Evolutionary conservation across 2,329 filamentous ascomycete genomes (phyloP).

Genomic region (Verticillium isaacii): DNA sequence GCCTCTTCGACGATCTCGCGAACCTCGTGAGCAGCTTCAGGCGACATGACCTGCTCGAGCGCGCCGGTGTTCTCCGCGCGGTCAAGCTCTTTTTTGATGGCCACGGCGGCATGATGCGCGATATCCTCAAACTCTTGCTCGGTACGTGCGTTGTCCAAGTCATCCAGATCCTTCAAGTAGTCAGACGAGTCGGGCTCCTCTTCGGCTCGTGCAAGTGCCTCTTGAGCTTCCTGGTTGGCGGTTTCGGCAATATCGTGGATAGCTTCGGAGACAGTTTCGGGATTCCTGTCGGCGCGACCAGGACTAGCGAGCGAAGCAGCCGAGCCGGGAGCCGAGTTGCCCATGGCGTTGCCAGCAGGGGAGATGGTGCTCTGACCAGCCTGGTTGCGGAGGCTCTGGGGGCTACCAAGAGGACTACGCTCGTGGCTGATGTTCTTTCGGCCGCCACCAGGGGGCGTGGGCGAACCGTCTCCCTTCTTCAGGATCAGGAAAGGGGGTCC

Average conservation of each 20-base stretch:
- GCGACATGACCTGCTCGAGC: conserved; percentile 48
- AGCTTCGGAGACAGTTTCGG: conserved; percentile 68
- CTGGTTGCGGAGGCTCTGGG: conserved; percentile 36
- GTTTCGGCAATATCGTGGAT: conserved; percentile 58
- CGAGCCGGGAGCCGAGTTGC: conserved; percentile 13
- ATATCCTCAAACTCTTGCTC: conserved; percentile 49
- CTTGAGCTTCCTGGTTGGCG: conserved; percentile 52
- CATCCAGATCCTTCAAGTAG: conserved; percentile 43
- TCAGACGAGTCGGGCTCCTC: conserved; percentile 59
- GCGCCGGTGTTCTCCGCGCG: conserved; percentile 47
- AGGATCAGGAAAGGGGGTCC: conserved; percentile 40
- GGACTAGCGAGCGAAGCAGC: conserved; percentile 10
- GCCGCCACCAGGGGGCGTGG: conserved; percentile 34
- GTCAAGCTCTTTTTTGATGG: conserved; percentile 49
- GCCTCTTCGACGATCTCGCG: conserved; percentile 49
- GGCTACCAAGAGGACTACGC: conserved; percentile 37
- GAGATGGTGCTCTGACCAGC: conserved; percentile 26
- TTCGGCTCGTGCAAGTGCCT: conserved; percentile 56
- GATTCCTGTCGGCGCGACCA: conserved; percentile 26
- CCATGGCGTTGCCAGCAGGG: conserved; percentile 4
- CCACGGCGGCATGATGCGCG: conserved; percentile 39
- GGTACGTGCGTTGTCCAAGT: conserved; percentile 45
- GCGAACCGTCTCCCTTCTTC: conserved; percentile 40
- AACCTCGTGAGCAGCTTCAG: conserved; percentile 45
- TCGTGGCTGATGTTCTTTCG: conserved; percentile 34